Evolutionary conservation across 768 basidiomycete species (phyloP), one percentile per base, ranked within the genome.

Genomic region (Boletales sp.): DNA sequence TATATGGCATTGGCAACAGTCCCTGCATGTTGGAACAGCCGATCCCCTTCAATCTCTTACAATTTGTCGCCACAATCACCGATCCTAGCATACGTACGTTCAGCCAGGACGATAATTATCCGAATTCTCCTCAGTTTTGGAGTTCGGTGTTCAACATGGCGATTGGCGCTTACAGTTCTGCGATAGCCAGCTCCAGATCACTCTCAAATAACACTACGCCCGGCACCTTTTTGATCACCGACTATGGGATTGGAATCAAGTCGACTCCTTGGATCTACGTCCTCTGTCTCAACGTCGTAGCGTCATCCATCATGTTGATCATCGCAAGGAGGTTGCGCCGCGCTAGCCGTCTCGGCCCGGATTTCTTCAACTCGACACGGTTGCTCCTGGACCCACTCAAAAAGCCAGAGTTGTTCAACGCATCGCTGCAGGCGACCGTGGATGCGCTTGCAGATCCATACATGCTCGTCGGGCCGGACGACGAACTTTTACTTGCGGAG

Each of bases 111-210:
- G 10, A 5, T 3, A 5, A 24, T 24, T 24, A 24, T 34, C 8
- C 11, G 11, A 14, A 34, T 34, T 12, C 4, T 4, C 32, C 7
- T 14, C 14, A 34, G 24, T 24, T 24, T 14, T 58, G 49, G 57
- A 51, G 51, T 8, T 45, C 45, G 4, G 19, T 37, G 9, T 15
- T 55, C 12, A 34, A 34, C 32, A 34, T 34, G 32, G 32, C 32
- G 9, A 11, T 34, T 34, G 32, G 32, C 7, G 51, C 53, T 19
- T 51, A 56, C 51, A 53, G 44, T 38, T 44, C 17, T 3, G 49
- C 19, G 4, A 30, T 45, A 24, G 5, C 24, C 51, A 51, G 41
- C 35, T 44, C 17, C 2, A 49, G 15, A 3, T 24, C 41, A 46
- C 31, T 21, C 27, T 4, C 37, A 14, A 32, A 32, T 32, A 32